Conservation (phyloP, 192 early-diverging fungal genomes). For the Diversispora epigaea region DNA sequence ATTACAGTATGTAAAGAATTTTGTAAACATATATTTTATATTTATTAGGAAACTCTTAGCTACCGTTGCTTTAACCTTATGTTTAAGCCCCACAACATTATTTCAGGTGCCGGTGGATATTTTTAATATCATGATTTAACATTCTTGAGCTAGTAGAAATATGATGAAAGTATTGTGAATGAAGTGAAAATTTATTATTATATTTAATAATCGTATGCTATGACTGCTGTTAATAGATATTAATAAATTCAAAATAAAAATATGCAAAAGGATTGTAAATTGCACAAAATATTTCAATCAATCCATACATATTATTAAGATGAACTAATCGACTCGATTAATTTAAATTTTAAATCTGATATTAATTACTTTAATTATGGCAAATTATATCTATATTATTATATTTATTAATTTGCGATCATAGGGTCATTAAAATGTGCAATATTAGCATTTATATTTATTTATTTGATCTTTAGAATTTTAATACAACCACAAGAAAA, state of each 20-base stretch:
- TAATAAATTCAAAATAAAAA: too few species aligned
- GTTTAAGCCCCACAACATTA: conserved; percentile 49
- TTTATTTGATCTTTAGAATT: conserved; percentile 49
- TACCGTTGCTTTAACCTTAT: conserved; percentile 47
- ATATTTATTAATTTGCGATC: conserved; percentile 37
- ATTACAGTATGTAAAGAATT: too few species aligned
- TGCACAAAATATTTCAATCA: too few species aligned
- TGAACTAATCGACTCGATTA: too few species aligned
- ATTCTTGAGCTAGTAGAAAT: conserved; percentile 57
- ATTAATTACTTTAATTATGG: background rate
- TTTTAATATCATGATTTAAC: conserved; percentile 48
- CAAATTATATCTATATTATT: background rate
- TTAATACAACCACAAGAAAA: conserved; percentile 45
- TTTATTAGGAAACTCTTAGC: conserved; percentile 52
- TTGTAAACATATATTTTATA: too few species aligned
- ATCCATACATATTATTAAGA: too few species aligned
- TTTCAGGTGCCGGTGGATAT: conserved; percentile 54
- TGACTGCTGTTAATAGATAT: too few species aligned
- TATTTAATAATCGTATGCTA: too few species aligned
- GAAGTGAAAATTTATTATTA: conserved; percentile 50
- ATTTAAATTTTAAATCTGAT: background rate
- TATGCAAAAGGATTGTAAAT: too few species aligned
- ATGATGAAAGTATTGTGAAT: conserved; percentile 43
- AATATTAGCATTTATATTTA: conserved; percentile 45
- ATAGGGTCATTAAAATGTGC: conserved; percentile 54